Evolutionary conservation across 345 rosid genomes (phyloP), one percentile per base, ranked within the genome.

Genomic region (Citrus mangshanensis): DNA sequence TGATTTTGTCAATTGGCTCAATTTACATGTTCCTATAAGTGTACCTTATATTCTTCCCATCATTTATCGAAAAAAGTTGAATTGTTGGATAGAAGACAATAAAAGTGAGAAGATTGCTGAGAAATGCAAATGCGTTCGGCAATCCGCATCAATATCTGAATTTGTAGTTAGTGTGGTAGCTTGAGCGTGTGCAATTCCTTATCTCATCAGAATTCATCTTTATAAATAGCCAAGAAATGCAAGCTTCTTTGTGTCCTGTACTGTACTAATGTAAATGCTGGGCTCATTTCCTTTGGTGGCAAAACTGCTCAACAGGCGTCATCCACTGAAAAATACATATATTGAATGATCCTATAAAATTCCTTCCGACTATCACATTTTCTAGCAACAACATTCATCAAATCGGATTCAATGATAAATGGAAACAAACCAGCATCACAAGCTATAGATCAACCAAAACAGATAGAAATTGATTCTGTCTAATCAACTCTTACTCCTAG

Each of bases 111-210:
- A 60, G 79, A 27, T 9, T 72, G 80, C 72, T 71, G 79, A 69
- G 76, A 75, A 69, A 77, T 78, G 84, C 60, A 75, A 83, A 72
- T 67, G 70, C 65, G n/a, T 27, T 65, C 73, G 40, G 83, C 84
- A 82, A 71, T 34, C 65, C 78, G 60, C 49, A 34, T 60, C 18
- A 27, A 30, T 25, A 71, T 70, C 71, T 51, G 22, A 30, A 30
- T 12, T 24, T 4, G 62, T 7, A 7, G 62, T 7, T 34, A 13
- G 62, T 30, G 62, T 71, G 64, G 4, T 64, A 30, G 42, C 35
- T 18, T 9, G 12, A 64, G 5, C 0, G n/a, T 21, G 61, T 42
- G 24, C 40, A 9, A 34, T 30, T 59, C 42, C 46, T 12, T 34
- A 6, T 8, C 19, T 38, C 35, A 28, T 9, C 34, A 4, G 19